Conservation (phyloP, 108 stramenopile genomes). For the Nitzschia sp. region DNA sequence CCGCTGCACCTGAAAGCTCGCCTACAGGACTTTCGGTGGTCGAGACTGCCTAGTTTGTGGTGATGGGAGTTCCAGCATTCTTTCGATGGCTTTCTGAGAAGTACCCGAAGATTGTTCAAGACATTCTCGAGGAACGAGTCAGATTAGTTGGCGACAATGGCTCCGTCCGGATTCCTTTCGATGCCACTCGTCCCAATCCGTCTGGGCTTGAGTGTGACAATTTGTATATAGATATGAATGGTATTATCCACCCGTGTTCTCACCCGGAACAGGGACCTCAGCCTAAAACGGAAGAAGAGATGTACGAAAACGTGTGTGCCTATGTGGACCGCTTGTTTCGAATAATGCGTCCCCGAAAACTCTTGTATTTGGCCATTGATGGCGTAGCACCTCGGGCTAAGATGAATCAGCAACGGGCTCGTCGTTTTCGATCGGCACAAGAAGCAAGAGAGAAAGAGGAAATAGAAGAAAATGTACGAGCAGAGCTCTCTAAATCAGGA, state of each 20-base stretch:
- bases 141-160: constrained; percentile 58
- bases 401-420: constrained; percentile 95
- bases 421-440: constrained; percentile 95
- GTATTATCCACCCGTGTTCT: constrained; percentile 98
- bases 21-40: too few species aligned
- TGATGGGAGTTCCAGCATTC: constrained; percentile 98
- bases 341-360: constrained; percentile 80
- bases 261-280: constrained; percentile 93
- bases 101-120: constrained; percentile 93
- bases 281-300: constrained; percentile 92
- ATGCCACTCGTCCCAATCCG: constrained; percentile 87
- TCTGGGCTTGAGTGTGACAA: constrained; percentile 90
- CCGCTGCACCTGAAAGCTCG: too few species aligned
- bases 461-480: constrained; percentile 78
- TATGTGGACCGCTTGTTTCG: constrained; percentile 88
- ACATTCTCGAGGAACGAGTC: constrained; percentile 92
- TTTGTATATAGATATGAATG: constrained; percentile 99
- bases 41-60: neutral
- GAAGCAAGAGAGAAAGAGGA: constrained; percentile 89
- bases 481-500: constrained; percentile 74
- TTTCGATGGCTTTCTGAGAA: constrained; percentile 99
- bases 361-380: constrained; percentile 94
- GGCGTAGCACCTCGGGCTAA: constrained; percentile 99
- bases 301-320: constrained; percentile 93
- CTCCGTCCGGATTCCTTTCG: constrained; percentile 74